Evolutionary conservation across 169 alveolate species (phyloP).

Genomic region (Plasmodium chabaudi): DNA sequence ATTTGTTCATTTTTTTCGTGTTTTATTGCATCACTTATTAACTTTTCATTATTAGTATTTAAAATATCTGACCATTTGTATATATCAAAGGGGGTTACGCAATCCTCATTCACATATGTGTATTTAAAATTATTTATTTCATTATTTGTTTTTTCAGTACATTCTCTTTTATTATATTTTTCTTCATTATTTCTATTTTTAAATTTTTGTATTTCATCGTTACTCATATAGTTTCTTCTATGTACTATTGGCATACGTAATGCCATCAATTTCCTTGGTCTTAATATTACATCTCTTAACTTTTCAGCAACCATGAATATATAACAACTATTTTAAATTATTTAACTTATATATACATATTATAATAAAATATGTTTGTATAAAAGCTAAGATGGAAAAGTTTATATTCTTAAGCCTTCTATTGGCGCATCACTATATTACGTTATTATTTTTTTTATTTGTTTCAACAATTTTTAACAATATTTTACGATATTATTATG

Average conservation of each 20-base stretch:
- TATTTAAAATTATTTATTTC: neutral
- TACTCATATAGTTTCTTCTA: slow-evolving; percentile 57
- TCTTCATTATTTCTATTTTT: slow-evolving; percentile 11
- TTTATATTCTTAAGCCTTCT: too few relatives aligned
- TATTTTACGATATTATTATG: too few relatives aligned
- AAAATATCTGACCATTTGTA: slow-evolving; percentile 63
- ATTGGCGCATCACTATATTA: too few relatives aligned
- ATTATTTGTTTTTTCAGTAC: slow-evolving; percentile 5
- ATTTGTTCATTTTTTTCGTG: slow-evolving; percentile 16
- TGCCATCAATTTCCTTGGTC: neutral
- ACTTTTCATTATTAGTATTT: slow-evolving; percentile 51
- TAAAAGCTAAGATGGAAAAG: too few relatives aligned
- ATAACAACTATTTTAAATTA: too few relatives aligned
- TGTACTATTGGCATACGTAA: slow-evolving; percentile 1
- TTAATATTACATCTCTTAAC: neutral
- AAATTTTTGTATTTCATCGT: slow-evolving; percentile 45
- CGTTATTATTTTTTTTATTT: too few relatives aligned
- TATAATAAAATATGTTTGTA: too few relatives aligned
- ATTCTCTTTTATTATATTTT: neutral
- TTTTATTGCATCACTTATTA: slow-evolving; percentile 54
- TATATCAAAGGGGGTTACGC: slow-evolving; percentile 61
- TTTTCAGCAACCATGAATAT: neutral
- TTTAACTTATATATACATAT: too few relatives aligned
- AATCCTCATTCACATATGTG: slow-evolving; percentile 2
- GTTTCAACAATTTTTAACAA: too few relatives aligned